A percentile compares a stretch with the other conserved stretches of the same genome.
phyloP scores from a whole-genome alignment of 108 stramenopile species.

The Nitzschia sp. region DNA sequence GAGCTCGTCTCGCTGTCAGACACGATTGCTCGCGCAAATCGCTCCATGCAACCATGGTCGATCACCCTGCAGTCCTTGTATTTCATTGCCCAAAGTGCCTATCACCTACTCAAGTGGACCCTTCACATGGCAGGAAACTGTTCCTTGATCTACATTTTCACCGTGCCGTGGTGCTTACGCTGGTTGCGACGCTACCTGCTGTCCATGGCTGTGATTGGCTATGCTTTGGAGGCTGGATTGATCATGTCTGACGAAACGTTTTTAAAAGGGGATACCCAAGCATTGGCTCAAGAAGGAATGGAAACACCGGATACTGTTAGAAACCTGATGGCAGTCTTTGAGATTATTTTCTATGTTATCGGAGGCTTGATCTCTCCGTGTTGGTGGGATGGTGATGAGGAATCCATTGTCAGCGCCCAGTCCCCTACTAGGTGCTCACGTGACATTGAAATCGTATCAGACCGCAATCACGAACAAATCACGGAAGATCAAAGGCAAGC shows the following conservation, averaged over 20 bases:
- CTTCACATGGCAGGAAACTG: neutral
- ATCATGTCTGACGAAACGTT: too few relatives aligned
- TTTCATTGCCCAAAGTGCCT: neutral
- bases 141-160: neutral
- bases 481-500: too few relatives aligned
- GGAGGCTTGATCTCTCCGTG: conserved; percentile 2
- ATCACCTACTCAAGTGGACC: neutral
- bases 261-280: neutral
- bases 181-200: conserved; percentile 3
- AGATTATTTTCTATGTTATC: neutral
- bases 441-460: too few relatives aligned
- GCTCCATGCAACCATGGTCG: conserved; percentile 16
- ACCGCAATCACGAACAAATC: too few relatives aligned
- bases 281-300: neutral
- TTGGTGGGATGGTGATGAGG: neutral
- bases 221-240: neutral
- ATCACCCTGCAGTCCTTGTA: conserved; percentile 2
- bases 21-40: neutral
- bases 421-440: too few relatives aligned
- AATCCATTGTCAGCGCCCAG: too few relatives aligned
- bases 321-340: neutral
- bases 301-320: neutral
- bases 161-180: conserved; percentile 5
- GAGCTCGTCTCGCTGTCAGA: neutral
- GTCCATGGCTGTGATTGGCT: neutral